A percentile compares a stretch with the other conserved stretches of the same genome.
These are phyloP conservation scores for Naganishia cerealis DNA, from an alignment of 1,284 basidiomycete genomes.

Conservation along the genomic window DNA sequence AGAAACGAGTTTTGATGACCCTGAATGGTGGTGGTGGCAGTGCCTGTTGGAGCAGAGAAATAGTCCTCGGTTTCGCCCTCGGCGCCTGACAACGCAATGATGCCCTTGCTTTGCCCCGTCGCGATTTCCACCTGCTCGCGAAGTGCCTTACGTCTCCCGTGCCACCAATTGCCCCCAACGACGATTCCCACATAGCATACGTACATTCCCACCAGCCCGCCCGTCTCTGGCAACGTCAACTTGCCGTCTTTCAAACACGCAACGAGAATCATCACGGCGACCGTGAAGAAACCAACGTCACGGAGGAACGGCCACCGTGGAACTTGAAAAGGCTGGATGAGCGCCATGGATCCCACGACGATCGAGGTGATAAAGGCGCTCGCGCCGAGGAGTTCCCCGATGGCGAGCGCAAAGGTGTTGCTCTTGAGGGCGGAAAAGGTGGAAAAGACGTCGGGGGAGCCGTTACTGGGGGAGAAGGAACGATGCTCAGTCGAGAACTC, in stretches of 20 bases:
- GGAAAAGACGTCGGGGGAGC: slow-evolving; percentile 87
- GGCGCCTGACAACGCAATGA: slow-evolving; percentile 48
- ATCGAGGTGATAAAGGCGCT: slow-evolving; percentile 94
- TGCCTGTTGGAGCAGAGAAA: background rate
- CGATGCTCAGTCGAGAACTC: background rate
- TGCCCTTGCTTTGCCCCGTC: slow-evolving; percentile 58
- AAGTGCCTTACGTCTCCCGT: slow-evolving; percentile 48
- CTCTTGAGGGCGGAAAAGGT: slow-evolving; percentile 90
- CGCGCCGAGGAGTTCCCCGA: slow-evolving; percentile 92
- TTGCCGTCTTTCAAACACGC: slow-evolving; percentile 74
- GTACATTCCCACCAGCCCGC: slow-evolving; percentile 73
- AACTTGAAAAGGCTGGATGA: slow-evolving; percentile 89
- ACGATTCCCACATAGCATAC: slow-evolving; percentile 75
- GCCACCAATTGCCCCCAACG: slow-evolving; percentile 74
- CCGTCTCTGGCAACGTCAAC: slow-evolving; percentile 73
- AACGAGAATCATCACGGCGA: slow-evolving; percentile 72
- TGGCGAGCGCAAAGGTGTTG: slow-evolving; percentile 80
- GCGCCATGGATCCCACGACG: slow-evolving; percentile 92
- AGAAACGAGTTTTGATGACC: background rate
- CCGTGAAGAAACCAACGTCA: slow-evolving; percentile 88
- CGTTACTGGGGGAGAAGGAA: slow-evolving; percentile 59
- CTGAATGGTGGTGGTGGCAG: background rate
- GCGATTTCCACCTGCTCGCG: slow-evolving; percentile 55
- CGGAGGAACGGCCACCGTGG: slow-evolving; percentile 77
- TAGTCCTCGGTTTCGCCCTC: slow-evolving; percentile 40